These are phyloP conservation scores for Panellus pusillus DNA, from an alignment of 768 basidiomycete species.

Conservation along the genomic window DNA sequence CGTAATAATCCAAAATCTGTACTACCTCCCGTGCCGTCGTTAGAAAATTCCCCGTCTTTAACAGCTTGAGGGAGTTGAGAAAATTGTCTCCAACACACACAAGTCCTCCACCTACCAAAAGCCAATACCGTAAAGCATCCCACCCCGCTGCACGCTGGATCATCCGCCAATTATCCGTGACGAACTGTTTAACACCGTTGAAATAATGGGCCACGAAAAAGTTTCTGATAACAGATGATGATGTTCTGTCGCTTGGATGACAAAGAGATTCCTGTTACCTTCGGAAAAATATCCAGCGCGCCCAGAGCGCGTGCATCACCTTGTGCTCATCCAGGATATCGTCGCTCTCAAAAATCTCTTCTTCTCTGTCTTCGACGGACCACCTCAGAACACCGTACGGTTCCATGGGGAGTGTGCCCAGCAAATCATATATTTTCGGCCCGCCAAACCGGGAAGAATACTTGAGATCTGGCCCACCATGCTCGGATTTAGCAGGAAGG, in stretches of 20 bases:
- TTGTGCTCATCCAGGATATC: conserved; percentile 76
- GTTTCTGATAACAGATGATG: conserved; percentile 35
- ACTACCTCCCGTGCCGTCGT: conserved; percentile 46
- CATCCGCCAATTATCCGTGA: conserved; percentile 62
- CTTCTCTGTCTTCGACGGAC: conserved; percentile 70
- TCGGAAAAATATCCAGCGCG: conserved; percentile 1
- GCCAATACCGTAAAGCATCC: conserved; percentile 59
- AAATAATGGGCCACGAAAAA: conserved; percentile 56
- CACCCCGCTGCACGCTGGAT: conserved; percentile 72
- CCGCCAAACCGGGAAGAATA: conserved; percentile 71
- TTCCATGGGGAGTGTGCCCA: conserved; percentile 59
- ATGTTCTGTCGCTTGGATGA: too few relatives aligned
- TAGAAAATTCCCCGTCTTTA: conserved; percentile 56
- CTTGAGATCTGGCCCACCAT: conserved; percentile 45
- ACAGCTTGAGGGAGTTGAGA: conserved; percentile 38
- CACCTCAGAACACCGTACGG: conserved; percentile 67
- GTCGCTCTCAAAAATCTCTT: conserved; percentile 72
- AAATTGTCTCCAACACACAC: background rate
- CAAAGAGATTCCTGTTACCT: background rate
- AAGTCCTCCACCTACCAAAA: conserved; percentile 45
- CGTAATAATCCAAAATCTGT: conserved; percentile 53
- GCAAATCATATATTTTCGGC: conserved; percentile 61
- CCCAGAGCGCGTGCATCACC: conserved; percentile 55
- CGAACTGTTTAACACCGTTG: conserved; percentile 52
- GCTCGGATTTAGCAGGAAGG: conserved; percentile 48